These are phyloP conservation scores for Phialophora macrospora DNA, from an alignment of 2,329 filamentous ascomycete genomes.

Conservation along the genomic window DNA sequence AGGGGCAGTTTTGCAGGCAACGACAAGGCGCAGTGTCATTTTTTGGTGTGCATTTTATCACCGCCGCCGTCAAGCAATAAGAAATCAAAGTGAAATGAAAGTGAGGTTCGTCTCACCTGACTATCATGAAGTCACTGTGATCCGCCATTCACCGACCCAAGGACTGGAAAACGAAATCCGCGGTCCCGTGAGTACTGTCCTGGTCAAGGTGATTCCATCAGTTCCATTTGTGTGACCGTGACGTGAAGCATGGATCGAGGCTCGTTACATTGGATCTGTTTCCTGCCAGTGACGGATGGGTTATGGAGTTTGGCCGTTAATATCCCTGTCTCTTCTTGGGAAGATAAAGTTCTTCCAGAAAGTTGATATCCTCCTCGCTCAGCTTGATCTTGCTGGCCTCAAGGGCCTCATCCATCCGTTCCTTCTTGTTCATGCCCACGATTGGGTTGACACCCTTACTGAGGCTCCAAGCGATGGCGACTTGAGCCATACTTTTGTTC, in stretches of 20 bases:
- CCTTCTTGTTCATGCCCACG: constrained; percentile 63
- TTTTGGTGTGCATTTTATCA: not conserved
- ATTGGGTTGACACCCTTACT: constrained; percentile 62
- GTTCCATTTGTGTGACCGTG: not conserved
- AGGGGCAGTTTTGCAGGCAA: not conserved
- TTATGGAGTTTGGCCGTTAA: constrained; percentile 5
- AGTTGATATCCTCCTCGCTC: constrained; percentile 63
- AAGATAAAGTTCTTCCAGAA: constrained; percentile 66
- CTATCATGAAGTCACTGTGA: not conserved
- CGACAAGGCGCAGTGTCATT: not conserved
- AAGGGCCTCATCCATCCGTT: constrained; percentile 67
- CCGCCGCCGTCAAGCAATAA: not conserved
- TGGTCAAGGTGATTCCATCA: not conserved
- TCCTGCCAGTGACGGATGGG: not conserved
- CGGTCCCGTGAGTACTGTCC: not conserved
- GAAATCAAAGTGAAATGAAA: constrained; percentile 5
- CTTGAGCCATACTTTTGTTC: constrained; percentile 65
- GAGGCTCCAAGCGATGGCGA: constrained; percentile 68
- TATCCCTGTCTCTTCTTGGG: constrained; percentile 50
- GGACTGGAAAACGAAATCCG: not conserved
- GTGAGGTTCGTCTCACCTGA: not conserved
- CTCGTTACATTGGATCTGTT: not conserved
- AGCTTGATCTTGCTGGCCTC: constrained; percentile 54
- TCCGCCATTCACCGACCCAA: not conserved
- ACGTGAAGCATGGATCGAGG: no score